phyloP scores from a whole-genome alignment of 2,329 filamentous ascomycete genomes.

The Sclerotinia trifoliorum region DNA sequence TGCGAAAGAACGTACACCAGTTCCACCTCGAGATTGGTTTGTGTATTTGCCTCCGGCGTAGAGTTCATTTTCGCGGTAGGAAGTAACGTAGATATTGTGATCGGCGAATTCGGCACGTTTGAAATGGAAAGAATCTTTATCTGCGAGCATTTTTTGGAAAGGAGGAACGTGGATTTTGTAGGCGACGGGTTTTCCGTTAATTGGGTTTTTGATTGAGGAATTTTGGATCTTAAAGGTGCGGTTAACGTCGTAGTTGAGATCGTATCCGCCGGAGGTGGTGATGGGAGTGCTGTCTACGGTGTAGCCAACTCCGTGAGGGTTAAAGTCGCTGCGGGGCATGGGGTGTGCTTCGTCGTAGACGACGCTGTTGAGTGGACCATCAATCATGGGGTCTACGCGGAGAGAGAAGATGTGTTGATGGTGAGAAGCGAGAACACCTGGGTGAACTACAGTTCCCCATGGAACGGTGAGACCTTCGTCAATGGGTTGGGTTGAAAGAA shows the following conservation, averaged over 20 bases:
- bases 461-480: conserved; percentile 63
- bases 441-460: conserved; percentile 67
- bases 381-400: conserved; percentile 61
- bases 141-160: conserved; percentile 57
- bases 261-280: conserved; percentile 47
- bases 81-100: conserved; percentile 55
- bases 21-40: conserved; percentile 54
- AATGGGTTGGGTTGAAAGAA: conserved; percentile 65
- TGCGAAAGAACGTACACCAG: conserved; percentile 55
- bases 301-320: conserved; percentile 54
- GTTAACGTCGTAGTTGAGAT: conserved; percentile 49
- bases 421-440: conserved; percentile 65
- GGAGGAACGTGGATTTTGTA: conserved; percentile 57
- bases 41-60: conserved; percentile 56
- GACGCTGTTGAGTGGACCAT: conserved; percentile 54
- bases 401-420: conserved; percentile 78
- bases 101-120: conserved; percentile 55
- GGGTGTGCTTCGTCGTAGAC: conserved; percentile 59
- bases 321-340: conserved; percentile 55
- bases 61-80: conserved; percentile 52
- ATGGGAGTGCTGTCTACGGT: conserved; percentile 49
- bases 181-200: conserved; percentile 53
- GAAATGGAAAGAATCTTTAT: conserved; percentile 47
- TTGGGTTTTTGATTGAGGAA: conserved; percentile 49
- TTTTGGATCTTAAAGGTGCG: conserved; percentile 61